Percentiles rank a stretch among this genome's conserved stretches.
These are phyloP conservation scores for Wickerhamiella lipophila DNA, from an alignment of 805 yeast species.

Conservation along the genomic window DNA sequence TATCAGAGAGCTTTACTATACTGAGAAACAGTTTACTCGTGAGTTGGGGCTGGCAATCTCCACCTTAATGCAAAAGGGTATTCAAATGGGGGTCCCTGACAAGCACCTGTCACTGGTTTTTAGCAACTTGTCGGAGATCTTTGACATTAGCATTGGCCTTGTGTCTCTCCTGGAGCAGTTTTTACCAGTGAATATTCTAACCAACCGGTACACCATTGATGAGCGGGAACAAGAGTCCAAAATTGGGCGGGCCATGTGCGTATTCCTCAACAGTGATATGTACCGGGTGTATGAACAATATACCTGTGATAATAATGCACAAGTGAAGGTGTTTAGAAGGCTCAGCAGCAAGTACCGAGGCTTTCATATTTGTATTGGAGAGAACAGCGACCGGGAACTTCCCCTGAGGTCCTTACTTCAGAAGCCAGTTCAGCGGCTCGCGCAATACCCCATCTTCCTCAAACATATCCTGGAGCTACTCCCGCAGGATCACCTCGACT, in stretches of 20 bases:
- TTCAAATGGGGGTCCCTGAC: constrained; percentile 21
- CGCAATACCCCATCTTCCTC: constrained; percentile 8
- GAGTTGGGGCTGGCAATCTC: constrained; percentile 30
- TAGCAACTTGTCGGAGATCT: constrained; percentile 27
- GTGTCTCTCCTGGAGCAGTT: constrained; percentile 23
- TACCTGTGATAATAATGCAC: constrained; percentile 24
- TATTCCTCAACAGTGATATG: constrained; percentile 22
- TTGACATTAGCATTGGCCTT: constrained; percentile 25
- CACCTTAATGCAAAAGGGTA: constrained; percentile 24
- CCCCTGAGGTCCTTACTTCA: constrained; percentile 5
- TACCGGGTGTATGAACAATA: constrained; percentile 28
- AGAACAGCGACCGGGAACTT: neutral
- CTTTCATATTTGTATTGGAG: constrained; percentile 4
- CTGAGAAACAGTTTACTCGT: constrained; percentile 29
- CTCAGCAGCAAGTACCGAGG: neutral
- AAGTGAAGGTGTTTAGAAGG: constrained; percentile 19
- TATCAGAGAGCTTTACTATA: constrained; percentile 29
- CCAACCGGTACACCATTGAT: constrained; percentile 21
- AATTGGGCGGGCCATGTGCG: constrained; percentile 27
- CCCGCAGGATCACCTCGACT: constrained; percentile 5
- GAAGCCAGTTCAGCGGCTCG: constrained; percentile 9
- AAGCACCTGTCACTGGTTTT: constrained; percentile 23
- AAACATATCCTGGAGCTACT: constrained; percentile 3
- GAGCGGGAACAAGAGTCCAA: constrained; percentile 18
- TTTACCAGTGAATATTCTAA: constrained; percentile 19